phyloP scores from a whole-genome alignment of 2,329 filamentous ascomycete genomes.

The Blastomyces percursus region DNA sequence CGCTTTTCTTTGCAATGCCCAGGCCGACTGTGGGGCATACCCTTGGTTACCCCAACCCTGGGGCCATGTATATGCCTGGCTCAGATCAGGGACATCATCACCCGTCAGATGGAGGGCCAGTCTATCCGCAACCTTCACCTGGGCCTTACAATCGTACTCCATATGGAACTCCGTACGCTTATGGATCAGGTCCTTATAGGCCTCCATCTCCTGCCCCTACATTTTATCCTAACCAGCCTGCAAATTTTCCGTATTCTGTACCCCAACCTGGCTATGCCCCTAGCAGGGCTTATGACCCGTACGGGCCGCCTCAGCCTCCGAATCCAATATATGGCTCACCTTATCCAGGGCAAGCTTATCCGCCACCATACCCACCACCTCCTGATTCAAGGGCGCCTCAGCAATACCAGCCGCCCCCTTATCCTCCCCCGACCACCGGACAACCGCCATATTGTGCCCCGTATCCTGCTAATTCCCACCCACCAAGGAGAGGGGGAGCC shows the following conservation, averaged over 20 bases:
- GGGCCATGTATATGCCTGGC: constrained; percentile 12
- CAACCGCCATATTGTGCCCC: constrained; percentile 14
- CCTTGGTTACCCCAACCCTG: constrained; percentile 14
- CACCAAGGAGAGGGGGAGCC: constrained; percentile 7
- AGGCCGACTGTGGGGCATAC: constrained; percentile 16
- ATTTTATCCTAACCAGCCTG: constrained; percentile 16
- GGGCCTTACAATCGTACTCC: constrained; percentile 24
- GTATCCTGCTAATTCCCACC: constrained; percentile 7
- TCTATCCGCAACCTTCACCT: constrained; percentile 17
- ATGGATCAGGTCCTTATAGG: constrained; percentile 20
- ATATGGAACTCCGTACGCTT: constrained; percentile 24
- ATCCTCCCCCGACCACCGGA: constrained; percentile 10
- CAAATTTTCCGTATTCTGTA: constrained; percentile 16
- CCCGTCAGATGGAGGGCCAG: constrained; percentile 7
- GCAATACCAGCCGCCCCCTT: constrained; percentile 14
- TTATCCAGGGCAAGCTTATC: constrained; percentile 16
- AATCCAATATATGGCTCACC: constrained; percentile 17
- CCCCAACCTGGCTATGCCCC: constrained; percentile 17
- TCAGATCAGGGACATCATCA: constrained; percentile 13
- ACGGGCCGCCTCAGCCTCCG: constrained; percentile 14
- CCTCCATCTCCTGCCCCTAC: constrained; percentile 23
- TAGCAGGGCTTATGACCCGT: constrained; percentile 14
- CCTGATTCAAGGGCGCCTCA: constrained; percentile 14
- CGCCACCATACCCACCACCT: constrained; percentile 14
- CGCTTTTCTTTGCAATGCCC: constrained; percentile 27